Percentiles rank a stretch among this genome's conserved stretches.
These are phyloP conservation scores for Calonectria pseudoreteaudii DNA, from an alignment of 2,329 filamentous ascomycete species.

Conservation along the genomic window DNA sequence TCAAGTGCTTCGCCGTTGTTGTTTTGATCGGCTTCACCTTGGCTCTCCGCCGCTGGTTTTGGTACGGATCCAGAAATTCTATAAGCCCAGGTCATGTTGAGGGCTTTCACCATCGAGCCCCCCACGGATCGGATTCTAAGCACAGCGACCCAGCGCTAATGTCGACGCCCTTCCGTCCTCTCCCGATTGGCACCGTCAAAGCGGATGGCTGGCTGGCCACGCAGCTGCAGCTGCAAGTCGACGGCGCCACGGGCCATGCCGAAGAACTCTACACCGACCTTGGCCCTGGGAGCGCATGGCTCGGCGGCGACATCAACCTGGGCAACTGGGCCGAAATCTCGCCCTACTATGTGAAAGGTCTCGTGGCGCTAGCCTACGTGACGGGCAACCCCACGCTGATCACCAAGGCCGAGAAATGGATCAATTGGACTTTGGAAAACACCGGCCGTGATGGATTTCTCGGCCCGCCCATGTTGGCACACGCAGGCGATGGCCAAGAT, in stretches of 20 bases:
- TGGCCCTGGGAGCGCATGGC: background rate
- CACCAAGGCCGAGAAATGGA: background rate
- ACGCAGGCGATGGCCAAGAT: background rate
- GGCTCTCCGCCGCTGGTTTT: background rate
- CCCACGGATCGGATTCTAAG: background rate
- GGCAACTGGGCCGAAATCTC: constrained; percentile 8
- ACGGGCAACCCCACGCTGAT: background rate
- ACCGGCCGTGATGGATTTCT: constrained; percentile 3
- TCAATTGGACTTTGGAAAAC: constrained; percentile 5
- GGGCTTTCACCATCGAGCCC: background rate
- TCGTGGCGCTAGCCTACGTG: constrained; percentile 1
- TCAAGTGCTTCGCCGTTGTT: background rate
- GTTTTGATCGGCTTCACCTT: background rate
- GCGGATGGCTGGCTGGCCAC: background rate
- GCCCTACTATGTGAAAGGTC: background rate
- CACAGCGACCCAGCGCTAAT: background rate
- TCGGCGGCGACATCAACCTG: background rate
- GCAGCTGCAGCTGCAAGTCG: background rate
- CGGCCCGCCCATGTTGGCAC: background rate
- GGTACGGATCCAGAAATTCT: background rate
- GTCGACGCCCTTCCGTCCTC: background rate
- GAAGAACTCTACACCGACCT: background rate
- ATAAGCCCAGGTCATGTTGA: background rate
- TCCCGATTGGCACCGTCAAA: background rate
- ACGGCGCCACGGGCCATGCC: background rate